Conservation (phyloP, 2,329 filamentous ascomycete species). For the Plectosphaerella sp. region DNA sequence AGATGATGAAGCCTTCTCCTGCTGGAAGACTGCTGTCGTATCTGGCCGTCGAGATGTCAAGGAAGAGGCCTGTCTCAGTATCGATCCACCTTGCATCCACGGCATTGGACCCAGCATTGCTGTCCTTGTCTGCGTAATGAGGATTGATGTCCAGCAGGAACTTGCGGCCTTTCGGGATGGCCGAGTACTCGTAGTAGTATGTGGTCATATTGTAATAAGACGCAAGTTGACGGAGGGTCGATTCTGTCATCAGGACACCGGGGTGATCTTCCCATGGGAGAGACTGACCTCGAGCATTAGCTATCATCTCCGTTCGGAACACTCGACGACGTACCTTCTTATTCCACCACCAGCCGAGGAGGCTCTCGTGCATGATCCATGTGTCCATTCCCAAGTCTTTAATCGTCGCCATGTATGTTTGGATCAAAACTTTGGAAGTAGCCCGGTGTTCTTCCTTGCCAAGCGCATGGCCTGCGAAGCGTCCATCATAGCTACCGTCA, state of each 20-base stretch:
- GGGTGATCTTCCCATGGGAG: constrained; percentile 77
- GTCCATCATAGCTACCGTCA: constrained; percentile 28
- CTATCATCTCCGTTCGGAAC: background rate
- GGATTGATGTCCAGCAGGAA: constrained; percentile 48
- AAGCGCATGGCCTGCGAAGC: constrained; percentile 34
- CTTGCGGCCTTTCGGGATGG: constrained; percentile 30
- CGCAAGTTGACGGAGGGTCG: constrained; percentile 62
- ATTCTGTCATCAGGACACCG: constrained; percentile 67
- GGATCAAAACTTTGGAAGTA: constrained; percentile 61
- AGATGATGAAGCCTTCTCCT: constrained; percentile 40
- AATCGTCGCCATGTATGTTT: constrained; percentile 68
- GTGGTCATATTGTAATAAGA: constrained; percentile 60
- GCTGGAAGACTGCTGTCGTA: constrained; percentile 39
- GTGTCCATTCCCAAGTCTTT: constrained; percentile 64
- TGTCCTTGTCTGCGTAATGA: constrained; percentile 30
- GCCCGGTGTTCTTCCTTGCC: constrained; percentile 52
- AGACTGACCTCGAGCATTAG: constrained; percentile 36
- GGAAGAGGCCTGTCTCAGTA: constrained; percentile 39
- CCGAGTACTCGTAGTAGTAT: constrained; percentile 36
- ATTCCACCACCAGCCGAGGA: constrained; percentile 87
- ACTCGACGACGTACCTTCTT: constrained; percentile 29
- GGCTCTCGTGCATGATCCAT: constrained; percentile 81
- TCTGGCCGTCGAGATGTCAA: constrained; percentile 47
- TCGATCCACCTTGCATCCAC: constrained; percentile 48
- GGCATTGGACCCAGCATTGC: constrained; percentile 33